Evolutionary conservation across 2,329 filamentous ascomycete genomes (phyloP).

Genomic region (Xylariomycetidae sp.): DNA sequence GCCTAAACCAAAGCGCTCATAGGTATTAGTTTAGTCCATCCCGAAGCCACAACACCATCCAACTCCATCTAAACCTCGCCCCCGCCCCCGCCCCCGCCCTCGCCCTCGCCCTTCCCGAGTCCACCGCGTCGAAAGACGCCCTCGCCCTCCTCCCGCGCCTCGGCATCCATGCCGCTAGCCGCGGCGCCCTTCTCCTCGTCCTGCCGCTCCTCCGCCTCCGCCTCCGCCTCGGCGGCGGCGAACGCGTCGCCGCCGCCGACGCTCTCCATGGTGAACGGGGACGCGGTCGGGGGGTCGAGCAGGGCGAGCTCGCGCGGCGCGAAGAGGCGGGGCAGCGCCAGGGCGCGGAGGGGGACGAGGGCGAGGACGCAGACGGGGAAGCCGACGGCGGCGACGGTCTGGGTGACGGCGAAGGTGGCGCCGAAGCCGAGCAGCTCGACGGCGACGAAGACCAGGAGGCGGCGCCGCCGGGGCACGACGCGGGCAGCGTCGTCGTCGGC

Average conservation of each 20-base stretch:
- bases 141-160: conserved; percentile 3
- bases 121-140: conserved; percentile 1
- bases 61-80: not conserved
- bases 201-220: not conserved
- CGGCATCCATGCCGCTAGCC: too few species aligned
- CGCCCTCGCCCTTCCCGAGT: conserved; percentile 1
- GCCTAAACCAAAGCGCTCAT: too few species aligned
- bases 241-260: conserved; percentile 63
- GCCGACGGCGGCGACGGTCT: conserved; percentile 76
- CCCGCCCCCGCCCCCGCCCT: not conserved
- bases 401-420: conserved; percentile 75
- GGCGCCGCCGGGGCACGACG: conserved; percentile 51
- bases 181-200: not conserved
- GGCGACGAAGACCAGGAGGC: conserved; percentile 66
- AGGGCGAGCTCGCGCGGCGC: conserved; percentile 51
- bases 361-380: conserved; percentile 70
- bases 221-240: conserved; percentile 30
- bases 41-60: too few species aligned
- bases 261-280: conserved; percentile 69
- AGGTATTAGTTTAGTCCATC: too few species aligned
- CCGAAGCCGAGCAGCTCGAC: conserved; percentile 66
- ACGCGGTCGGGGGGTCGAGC: conserved; percentile 70
- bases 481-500: conserved; percentile 52
- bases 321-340: conserved; percentile 58
- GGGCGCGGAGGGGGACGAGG: conserved; percentile 60